Conservation (phyloP, 495 filamentous ascomycete species). For the Evansstolkia leycettana region DNA sequence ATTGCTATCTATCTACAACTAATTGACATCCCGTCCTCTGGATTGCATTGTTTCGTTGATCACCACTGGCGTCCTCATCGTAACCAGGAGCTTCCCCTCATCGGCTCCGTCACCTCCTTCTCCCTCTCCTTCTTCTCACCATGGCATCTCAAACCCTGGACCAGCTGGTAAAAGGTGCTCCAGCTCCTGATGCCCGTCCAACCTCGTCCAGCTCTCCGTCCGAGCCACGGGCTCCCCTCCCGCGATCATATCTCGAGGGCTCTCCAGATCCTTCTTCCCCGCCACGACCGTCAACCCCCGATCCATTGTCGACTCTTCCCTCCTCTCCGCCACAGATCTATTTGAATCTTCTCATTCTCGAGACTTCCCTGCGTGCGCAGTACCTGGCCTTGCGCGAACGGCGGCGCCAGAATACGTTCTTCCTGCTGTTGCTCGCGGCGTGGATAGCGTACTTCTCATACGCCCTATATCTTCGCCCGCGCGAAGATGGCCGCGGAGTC, state of each 20-base stretch:
- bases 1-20: constrained; percentile 1
- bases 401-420: constrained; percentile 89
- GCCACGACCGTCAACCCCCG: constrained; percentile 35
- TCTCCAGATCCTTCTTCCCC: constrained; percentile 27
- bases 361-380: constrained; percentile 84
- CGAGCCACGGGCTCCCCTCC: constrained; percentile 19
- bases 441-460: constrained; percentile 82
- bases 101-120: constrained; percentile 5
- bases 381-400: constrained; percentile 83
- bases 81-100: constrained; percentile 3
- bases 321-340: constrained; percentile 96
- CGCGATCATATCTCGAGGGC: constrained; percentile 18
- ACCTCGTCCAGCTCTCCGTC: constrained; percentile 26
- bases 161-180: constrained; percentile 78
- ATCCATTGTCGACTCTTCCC: constrained; percentile 71
- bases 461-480: constrained; percentile 74
- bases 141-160: constrained; percentile 59
- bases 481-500: constrained; percentile 79
- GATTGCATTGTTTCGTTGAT: no score
- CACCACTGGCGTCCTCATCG: no score
- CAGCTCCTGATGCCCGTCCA: constrained; percentile 29
- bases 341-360: constrained; percentile 92
- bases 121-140: constrained; percentile 2
- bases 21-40: no score
- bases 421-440: constrained; percentile 59